Conservation (phyloP, 2,329 filamentous ascomycete genomes). For the Lizonia empirigonia region DNA sequence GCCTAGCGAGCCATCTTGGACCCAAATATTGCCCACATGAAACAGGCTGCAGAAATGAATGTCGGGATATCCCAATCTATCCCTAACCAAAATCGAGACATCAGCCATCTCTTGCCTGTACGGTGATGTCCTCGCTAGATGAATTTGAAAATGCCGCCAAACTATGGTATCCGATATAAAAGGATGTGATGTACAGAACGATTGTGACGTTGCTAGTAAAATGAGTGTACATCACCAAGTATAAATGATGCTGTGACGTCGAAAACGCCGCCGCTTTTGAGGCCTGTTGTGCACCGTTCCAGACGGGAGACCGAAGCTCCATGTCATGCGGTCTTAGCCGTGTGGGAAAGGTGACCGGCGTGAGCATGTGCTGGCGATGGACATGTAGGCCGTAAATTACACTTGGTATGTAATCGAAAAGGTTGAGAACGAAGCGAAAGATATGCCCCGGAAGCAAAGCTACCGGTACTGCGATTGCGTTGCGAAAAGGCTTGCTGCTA, state of each 20-base stretch:
- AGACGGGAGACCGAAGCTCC: constrained; percentile 43
- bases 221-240: constrained; percentile 28
- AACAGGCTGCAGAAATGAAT: constrained; percentile 24
- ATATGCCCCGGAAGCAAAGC: background rate
- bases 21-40: constrained; percentile 27
- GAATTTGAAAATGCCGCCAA: constrained; percentile 34
- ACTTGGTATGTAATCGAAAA: constrained; percentile 24
- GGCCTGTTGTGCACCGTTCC: constrained; percentile 39
- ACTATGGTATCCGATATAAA: constrained; percentile 29
- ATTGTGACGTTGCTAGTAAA: constrained; percentile 28
- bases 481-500: constrained; percentile 70
- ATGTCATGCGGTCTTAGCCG: constrained; percentile 43
- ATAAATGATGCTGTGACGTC: constrained; percentile 32
- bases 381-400: constrained; percentile 31
- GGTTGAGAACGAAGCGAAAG: constrained; percentile 20
- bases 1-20: constrained; percentile 44
- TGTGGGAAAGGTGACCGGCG: constrained; percentile 28
- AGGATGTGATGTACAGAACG: constrained; percentile 29
- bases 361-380: constrained; percentile 27
- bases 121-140: constrained; percentile 22
- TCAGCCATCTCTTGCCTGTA: constrained; percentile 25
- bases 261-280: constrained; percentile 15
- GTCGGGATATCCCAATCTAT: constrained; percentile 11
- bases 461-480: constrained; percentile 47
- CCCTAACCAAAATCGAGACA: constrained; percentile 12